A percentile compares a stretch with the other conserved stretches of the same genome.
phyloP scores from a whole-genome alignment of 768 basidiomycete genomes.

The Termitomyces sp. region DNA sequence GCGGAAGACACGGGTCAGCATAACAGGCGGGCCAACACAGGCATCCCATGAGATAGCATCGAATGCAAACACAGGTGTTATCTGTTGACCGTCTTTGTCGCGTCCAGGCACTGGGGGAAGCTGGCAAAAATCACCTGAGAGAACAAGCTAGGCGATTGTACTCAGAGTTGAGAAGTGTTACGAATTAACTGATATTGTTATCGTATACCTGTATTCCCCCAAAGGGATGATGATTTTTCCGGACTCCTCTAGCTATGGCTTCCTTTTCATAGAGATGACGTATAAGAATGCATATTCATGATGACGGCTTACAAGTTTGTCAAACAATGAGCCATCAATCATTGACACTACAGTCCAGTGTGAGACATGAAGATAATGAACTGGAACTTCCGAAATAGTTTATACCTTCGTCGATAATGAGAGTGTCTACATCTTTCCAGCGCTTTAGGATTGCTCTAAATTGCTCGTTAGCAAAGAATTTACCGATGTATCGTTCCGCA shows the following conservation, averaged over 20 bases:
- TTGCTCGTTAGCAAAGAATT: constrained; percentile 38
- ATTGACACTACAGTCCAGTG: constrained; percentile 64
- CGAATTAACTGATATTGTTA: too few species aligned
- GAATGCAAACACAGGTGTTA: constrained; percentile 65
- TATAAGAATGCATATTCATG: constrained; percentile 22
- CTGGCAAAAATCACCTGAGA: constrained; percentile 91
- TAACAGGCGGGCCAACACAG: constrained; percentile 52
- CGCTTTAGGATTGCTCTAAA: constrained; percentile 38
- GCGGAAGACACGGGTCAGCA: constrained; percentile 73
- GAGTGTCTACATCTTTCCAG: constrained; percentile 62
- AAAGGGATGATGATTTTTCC: constrained; percentile 53
- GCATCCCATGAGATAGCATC: constrained; percentile 66
- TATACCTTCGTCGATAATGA: constrained; percentile 83
- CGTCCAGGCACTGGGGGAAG: constrained; percentile 71
- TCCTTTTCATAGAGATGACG: constrained; percentile 38
- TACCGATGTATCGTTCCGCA: constrained; percentile 45
- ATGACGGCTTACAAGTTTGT: constrained; percentile 56
- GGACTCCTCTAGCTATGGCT: constrained; percentile 52
- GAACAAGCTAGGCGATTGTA: constrained; percentile 45
- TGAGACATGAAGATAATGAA: neutral
- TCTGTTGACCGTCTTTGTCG: constrained; percentile 38
- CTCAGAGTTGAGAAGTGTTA: too few species aligned
- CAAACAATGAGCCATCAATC: constrained; percentile 76
- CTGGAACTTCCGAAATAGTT: neutral
- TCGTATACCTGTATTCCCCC: constrained; percentile 75